phyloP scores from a whole-genome alignment of 2,329 filamentous ascomycete species.

The Xylaria sp. region DNA sequence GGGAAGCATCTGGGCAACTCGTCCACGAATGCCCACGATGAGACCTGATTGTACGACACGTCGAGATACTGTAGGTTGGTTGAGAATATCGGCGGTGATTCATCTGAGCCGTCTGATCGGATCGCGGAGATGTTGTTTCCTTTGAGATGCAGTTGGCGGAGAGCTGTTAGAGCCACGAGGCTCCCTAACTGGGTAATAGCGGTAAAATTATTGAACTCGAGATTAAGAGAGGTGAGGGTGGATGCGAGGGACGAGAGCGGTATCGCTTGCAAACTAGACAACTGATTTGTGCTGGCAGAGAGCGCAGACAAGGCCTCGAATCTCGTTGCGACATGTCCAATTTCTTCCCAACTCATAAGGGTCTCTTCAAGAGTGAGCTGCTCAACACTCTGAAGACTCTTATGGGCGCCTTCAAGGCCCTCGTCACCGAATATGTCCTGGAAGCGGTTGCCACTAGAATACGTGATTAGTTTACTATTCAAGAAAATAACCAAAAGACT shows the following conservation, averaged over 20 bases:
- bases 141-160: conserved; percentile 77
- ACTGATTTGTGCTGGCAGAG: conserved; percentile 67
- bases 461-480: conserved; percentile 24
- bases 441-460: conserved; percentile 78
- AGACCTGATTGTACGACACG: conserved; percentile 76
- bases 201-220: conserved; percentile 78
- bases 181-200: conserved; percentile 66
- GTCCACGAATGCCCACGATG: conserved; percentile 80
- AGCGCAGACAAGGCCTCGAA: conserved; percentile 66
- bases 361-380: conserved; percentile 76
- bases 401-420: conserved; percentile 48
- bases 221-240: conserved; percentile 70
- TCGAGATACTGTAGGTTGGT: conserved; percentile 72
- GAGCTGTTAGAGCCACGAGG: conserved; percentile 61
- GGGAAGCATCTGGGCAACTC: conserved; percentile 75
- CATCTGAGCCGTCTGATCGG: conserved; percentile 41
- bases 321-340: conserved; percentile 63
- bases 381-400: conserved; percentile 62
- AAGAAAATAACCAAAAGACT: background rate
- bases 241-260: conserved; percentile 56
- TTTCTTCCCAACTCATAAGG: conserved; percentile 72
- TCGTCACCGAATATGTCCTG: conserved; percentile 58
- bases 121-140: conserved; percentile 74
- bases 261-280: conserved; percentile 62
- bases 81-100: conserved; percentile 61